phyloP scores from a whole-genome alignment of 352 stramenopile genomes.

The Globisporangium canariense region DNA sequence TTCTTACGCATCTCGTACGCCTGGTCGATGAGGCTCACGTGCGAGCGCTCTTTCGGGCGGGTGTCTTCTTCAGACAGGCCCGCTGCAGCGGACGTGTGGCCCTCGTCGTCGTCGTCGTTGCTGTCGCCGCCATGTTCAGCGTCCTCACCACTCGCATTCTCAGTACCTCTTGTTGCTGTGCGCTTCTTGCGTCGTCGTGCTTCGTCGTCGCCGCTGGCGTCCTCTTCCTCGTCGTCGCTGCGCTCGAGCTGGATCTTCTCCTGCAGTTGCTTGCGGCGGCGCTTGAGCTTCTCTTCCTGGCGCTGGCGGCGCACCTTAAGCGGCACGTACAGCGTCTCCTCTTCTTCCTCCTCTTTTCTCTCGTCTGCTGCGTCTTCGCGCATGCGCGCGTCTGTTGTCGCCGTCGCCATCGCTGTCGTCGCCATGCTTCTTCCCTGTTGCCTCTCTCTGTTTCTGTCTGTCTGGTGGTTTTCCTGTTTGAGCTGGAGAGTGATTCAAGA shows the following conservation, averaged over 20 bases:
- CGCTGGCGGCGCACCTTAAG: conserved; percentile 70
- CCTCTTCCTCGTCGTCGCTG: conserved; percentile 26
- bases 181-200: conserved; percentile 10
- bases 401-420: not conserved
- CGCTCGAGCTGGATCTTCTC: conserved; percentile 50
- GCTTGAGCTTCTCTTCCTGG: conserved; percentile 61
- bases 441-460: not conserved
- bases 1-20: conserved; percentile 82
- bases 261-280: conserved; percentile 45
- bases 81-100: conserved; percentile 12
- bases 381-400: conserved; percentile 11
- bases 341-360: conserved; percentile 7
- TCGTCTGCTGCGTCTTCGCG: conserved; percentile 3
- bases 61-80: conserved; percentile 7
- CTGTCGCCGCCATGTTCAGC: conserved; percentile 6
- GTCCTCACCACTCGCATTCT: conserved; percentile 5
- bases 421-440: not conserved
- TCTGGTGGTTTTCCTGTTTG: not conserved
- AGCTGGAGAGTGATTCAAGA: too few relatives aligned
- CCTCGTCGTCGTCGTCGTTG: conserved; percentile 11
- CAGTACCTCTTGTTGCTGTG: not conserved
- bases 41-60: conserved; percentile 39
- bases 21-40: conserved; percentile 76
- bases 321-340: conserved; percentile 72
- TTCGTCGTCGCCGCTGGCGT: conserved; percentile 4